phyloP scores from a whole-genome alignment of 73 alveolate genomes.

The Paramecium tetraurelia region DNA sequence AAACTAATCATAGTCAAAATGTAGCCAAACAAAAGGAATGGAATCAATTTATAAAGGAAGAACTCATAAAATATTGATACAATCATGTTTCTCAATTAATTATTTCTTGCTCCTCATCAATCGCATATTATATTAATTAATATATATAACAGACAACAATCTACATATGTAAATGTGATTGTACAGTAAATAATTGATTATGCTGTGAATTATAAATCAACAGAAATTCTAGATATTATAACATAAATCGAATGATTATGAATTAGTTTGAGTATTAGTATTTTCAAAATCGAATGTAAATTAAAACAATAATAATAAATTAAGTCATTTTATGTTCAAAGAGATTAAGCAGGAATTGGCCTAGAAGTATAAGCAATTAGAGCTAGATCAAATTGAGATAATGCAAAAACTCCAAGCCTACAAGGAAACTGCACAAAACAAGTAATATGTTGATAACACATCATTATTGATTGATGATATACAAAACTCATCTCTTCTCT shows the following conservation, averaged over 20 bases:
- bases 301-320: not conserved
- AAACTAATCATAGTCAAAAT: constrained; percentile 25
- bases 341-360: not conserved
- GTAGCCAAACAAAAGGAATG: constrained; percentile 20
- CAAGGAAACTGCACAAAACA: not conserved
- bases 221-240: not conserved
- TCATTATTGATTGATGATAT: constrained; percentile 5
- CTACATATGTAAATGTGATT: too few relatives aligned
- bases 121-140: not conserved
- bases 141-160: too few relatives aligned
- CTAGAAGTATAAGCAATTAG: not conserved
- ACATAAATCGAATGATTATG: not conserved
- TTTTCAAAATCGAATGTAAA: not conserved
- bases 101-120: not conserved
- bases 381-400: not conserved
- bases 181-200: too few relatives aligned
- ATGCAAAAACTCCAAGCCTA: not conserved
- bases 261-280: not conserved
- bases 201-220: not conserved
- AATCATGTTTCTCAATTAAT: not conserved
- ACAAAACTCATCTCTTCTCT: not conserved
- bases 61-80: not conserved
- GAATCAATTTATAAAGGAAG: not conserved
- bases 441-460: not conserved
- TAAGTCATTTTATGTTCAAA: not conserved